Evolutionary conservation across 306 rosid species (phyloP), one percentile per base, ranked within the genome.

Genomic region (cucumber (Cucumis sativus)): DNA sequence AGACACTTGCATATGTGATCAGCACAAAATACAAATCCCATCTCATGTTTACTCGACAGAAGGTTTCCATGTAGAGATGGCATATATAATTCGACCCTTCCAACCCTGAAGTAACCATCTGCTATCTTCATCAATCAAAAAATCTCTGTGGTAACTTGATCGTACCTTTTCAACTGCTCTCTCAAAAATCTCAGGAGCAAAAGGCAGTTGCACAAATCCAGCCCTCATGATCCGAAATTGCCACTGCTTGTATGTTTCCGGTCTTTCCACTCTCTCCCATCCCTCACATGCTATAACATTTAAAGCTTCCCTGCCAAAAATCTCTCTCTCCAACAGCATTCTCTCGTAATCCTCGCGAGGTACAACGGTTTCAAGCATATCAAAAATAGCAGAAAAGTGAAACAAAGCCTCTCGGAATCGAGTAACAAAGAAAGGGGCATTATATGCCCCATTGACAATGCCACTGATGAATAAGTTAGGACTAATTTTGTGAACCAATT

Each of bases 261-360:
- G 98, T 77, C 99, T 87, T 86, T 96, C 99, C 67, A 91, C 93
- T 86, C 99, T 87, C 80, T 92, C 98, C 70, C 88, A 89, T 23
- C 99, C 99, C 85, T 96, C 99, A 80, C 99, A 96, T 62, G 99
- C 96, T 84, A 89, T 88, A 11, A 91, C 98, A 80, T 96, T 96
- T 78, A 96, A 77, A 60, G 98, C 96, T 84, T 96, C 98, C 85
- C 87, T 84, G 62, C 99, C 99, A 61, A 96, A 82, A 59, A 96
- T 84, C 81, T 89, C 98, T 67, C 77, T 91, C 92, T 96, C 99
- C 69, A 96, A 80, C 37, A 92, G 84, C 99, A 87, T 92, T 84
- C 98, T 85, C 84, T 96, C 96, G 80, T 82, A 81, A 21, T 92
- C 93, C 83, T 91, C 97, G 0, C 93, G 92, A 17, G 98, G 96